phyloP scores from a whole-genome alignment of 2,329 filamentous ascomycete species.

The Phaeosphaeria sp. region DNA sequence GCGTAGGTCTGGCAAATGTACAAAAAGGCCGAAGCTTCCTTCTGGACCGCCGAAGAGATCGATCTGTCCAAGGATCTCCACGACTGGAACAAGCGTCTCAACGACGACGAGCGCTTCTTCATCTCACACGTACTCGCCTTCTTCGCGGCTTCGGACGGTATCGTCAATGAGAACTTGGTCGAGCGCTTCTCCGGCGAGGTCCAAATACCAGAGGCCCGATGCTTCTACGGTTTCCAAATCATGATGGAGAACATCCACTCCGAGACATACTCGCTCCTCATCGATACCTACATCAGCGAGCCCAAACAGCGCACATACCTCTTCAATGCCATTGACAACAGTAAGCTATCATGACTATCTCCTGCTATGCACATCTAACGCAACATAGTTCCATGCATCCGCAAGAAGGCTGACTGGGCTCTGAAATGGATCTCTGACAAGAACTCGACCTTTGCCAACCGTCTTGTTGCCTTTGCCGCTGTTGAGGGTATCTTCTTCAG shows the following conservation, averaged over 20 bases:
- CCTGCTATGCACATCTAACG: slow-evolving; percentile 32
- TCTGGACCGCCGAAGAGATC: slow-evolving; percentile 99
- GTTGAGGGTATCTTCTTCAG: slow-evolving; percentile 99
- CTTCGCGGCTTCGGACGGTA: slow-evolving; percentile 98
- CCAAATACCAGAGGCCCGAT: slow-evolving; percentile 95
- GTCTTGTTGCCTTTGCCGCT: slow-evolving; percentile 94
- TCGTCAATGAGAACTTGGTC: slow-evolving; percentile 99
- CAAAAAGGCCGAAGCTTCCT: slow-evolving; percentile 99
- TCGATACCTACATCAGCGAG: slow-evolving; percentile 99
- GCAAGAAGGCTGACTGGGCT: slow-evolving; percentile 98
- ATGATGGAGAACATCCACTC: slow-evolving; percentile 99
- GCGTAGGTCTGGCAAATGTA: slow-evolving; percentile 99
- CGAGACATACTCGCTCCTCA: slow-evolving; percentile 98
- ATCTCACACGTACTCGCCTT: slow-evolving; percentile 98
- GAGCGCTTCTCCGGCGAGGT: slow-evolving; percentile 98
- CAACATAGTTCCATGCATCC: slow-evolving; percentile 83
- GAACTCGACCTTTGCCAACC: slow-evolving; percentile 92
- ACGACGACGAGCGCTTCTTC: slow-evolving; percentile 97
- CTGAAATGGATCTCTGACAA: slow-evolving; percentile 93
- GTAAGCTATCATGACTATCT: slow-evolving; percentile 57
- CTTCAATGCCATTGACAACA: slow-evolving; percentile 98
- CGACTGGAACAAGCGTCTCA: slow-evolving; percentile 98
- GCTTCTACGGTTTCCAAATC: slow-evolving; percentile 99
- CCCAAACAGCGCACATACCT: slow-evolving; percentile 90
- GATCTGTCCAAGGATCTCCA: slow-evolving; percentile 98